Evolutionary conservation across 108 stramenopile species (phyloP).

Genomic region (Cyclotella choctawhatcheeana): DNA sequence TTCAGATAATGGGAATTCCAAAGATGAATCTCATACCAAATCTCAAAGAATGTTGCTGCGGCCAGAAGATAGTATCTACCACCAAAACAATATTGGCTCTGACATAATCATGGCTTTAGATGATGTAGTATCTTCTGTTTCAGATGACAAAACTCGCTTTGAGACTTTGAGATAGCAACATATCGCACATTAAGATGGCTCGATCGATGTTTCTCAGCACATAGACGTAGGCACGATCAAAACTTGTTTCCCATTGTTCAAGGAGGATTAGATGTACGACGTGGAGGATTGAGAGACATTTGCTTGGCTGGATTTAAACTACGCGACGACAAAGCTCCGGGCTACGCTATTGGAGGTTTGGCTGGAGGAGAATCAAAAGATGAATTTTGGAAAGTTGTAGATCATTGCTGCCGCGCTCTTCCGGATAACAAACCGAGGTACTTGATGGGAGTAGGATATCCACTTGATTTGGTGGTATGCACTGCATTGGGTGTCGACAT

Average conservation of each 20-base stretch:
- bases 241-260: conserved; percentile 96
- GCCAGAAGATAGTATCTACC: conserved; percentile 94
- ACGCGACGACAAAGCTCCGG: conserved; percentile 83
- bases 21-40: conserved; percentile 13
- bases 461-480: conserved; percentile 97
- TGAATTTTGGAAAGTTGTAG: conserved; percentile 96
- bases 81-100: conserved; percentile 95
- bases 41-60: conserved; percentile 80
- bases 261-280: conserved; percentile 91
- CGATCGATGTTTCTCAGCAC: conserved; percentile 94
- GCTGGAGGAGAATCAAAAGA: conserved; percentile 97
- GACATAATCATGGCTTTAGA: conserved; percentile 99
- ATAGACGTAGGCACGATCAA: conserved; percentile 71
- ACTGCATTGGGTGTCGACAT: conserved; percentile 97
- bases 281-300: conserved; percentile 91
- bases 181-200: conserved; percentile 94
- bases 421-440: conserved; percentile 94
- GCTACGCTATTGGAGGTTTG: conserved; percentile 98
- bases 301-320: conserved; percentile 91
- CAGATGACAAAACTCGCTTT: conserved; percentile 76
- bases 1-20: neutral
- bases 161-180: conserved; percentile 86
- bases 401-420: conserved; percentile 87
- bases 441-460: conserved; percentile 99
- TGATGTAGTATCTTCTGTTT: conserved; percentile 91